Evolutionary conservation across 2,329 filamentous ascomycete species (phyloP).

Genomic region (Chlorencoelia australis): DNA sequence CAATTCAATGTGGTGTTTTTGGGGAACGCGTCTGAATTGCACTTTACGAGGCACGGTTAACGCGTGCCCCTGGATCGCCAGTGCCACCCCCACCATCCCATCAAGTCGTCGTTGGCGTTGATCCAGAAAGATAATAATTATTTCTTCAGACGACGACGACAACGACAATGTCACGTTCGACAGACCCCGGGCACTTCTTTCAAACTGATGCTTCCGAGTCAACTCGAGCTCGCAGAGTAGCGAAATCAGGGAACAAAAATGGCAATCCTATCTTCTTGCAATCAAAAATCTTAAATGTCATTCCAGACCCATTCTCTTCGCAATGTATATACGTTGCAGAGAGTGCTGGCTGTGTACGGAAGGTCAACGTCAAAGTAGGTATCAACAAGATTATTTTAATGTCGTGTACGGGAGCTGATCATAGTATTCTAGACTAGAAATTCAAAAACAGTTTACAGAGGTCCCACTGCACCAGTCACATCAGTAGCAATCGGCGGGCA

Average conservation of each 20-base stretch:
- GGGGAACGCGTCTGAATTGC: constrained; percentile 8
- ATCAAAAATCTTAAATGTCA: constrained; percentile 75
- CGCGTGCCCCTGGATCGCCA: constrained; percentile 11
- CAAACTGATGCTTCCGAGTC: constrained; percentile 54
- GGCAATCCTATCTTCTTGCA: constrained; percentile 71
- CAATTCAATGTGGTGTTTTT: constrained; percentile 12
- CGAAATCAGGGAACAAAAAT: constrained; percentile 65
- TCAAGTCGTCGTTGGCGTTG: too few relatives aligned
- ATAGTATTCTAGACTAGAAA: constrained; percentile 30
- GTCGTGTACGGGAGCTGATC: constrained; percentile 1
- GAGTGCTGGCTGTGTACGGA: constrained; percentile 70
- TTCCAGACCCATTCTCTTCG: constrained; percentile 53
- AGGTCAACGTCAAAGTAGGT: constrained; percentile 67
- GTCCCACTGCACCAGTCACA: constrained; percentile 71
- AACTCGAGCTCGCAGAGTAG: constrained; percentile 48
- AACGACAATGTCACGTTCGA: constrained; percentile 51
- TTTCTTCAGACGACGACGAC: too few relatives aligned
- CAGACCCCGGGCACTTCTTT: constrained; percentile 76
- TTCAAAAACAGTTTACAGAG: constrained; percentile 48
- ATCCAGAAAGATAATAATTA: too few relatives aligned
- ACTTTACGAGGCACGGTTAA: constrained; percentile 19
- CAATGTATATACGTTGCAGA: constrained; percentile 68
- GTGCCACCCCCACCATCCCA: background rate
- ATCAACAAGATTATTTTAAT: constrained; percentile 8
- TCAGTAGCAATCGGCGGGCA: constrained; percentile 58